Evolutionary conservation across 805 yeast species (phyloP), one percentile per base, ranked within the genome.

Genomic region (Metschnikowia dekortorum): DNA sequence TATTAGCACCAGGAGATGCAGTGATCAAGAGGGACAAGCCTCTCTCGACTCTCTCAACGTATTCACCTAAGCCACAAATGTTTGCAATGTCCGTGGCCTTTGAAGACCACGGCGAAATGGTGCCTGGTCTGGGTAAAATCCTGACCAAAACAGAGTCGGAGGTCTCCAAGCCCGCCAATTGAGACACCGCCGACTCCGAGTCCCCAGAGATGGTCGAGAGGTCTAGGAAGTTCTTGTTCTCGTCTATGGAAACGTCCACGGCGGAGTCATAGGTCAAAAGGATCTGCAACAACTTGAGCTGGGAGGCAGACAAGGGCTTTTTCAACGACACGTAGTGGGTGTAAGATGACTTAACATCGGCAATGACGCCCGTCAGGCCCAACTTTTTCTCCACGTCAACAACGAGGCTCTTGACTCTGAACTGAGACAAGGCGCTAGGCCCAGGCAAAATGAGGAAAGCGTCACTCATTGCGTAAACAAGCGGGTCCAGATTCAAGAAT

Each of bases 21-120:
- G 55, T 46, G 60, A 94, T 74, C 58, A 88, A 69, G 38, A 94
- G 71, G 6, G 94, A 84, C 55, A 85, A 59, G 51, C 99, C 99
- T 64, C 99, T 83, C 74, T 94, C 99, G 50, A 94, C 84, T 61
- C 98, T 81, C 62, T 82, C 88, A 44, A 94, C 76, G 53, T 77
- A 79, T 16, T 77, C 75, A 36, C 75, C 79, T 53, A 94, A 77
- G 8, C 97, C 97, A 71, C 96, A 89, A 50, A 88, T 96, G 50
- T 84, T 81, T 47, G 91, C 80, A 58, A 94, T 94, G 70, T 94
- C 92, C 38, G 99, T 91, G 29, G 99, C 99, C 72, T 94, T 94
- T 11, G 98, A 91, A 8, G 97, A 89, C 99, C 99, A 94, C 33
- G 99, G 98, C 28, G 98, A 91, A 57, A 94, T 92, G 10, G 99